Base-by-base conservation (phyloP, 805 yeast genomes). In the Wickerhamiella alocasiicola region DNA sequence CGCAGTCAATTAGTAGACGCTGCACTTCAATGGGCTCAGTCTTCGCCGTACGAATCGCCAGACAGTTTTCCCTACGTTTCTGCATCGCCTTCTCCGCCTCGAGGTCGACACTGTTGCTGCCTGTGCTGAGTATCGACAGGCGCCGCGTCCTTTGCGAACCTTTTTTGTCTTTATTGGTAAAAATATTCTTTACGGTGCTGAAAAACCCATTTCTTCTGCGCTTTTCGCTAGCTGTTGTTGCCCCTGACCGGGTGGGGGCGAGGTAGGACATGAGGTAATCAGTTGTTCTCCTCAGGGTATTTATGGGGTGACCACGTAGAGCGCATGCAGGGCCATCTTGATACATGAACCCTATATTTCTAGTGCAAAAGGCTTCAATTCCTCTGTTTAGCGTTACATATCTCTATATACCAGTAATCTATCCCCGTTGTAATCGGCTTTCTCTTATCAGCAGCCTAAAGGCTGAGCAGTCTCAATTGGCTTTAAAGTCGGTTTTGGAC, bases 1-100 rank as follows among this genome's bases (percentile, higher is more conserved):
- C 56, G 46, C 56, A 52, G 47, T 52, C 56, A 17, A 52, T 53
- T 3, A 52, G 48, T 34, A 52, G 43, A n/a, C 49, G 44, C 45
- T 51, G 56, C 18, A 52, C 47, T 17, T 52, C 52, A 18, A 43
- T 41, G 23, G 56, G 56, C 36, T 52, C 56, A 27, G 53, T 53
- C 37, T 51, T 52, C 19, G 56, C 56, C 12, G 43, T 44, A 31
- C 46, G 44, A 34, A 52, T 52, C 11, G 56, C 56, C 36, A 52
- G 17, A 36, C 56, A 52, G 23, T 43, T 43, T 16, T 48, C 37
- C 30, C 50, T 47, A 27, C 54, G 46, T 42, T 49, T 48, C 37
- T 48, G 54, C 16, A 49, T 42, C 34, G 42, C 51, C 12, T 35
- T 33, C 3, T 29, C 49, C 17, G 35, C 43, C 23, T 37, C 16